A percentile compares a stretch with the other conserved stretches of the same genome.
phyloP scores from a whole-genome alignment of 106 monocot genomes.

The Dioscorea zingiberensis region DNA sequence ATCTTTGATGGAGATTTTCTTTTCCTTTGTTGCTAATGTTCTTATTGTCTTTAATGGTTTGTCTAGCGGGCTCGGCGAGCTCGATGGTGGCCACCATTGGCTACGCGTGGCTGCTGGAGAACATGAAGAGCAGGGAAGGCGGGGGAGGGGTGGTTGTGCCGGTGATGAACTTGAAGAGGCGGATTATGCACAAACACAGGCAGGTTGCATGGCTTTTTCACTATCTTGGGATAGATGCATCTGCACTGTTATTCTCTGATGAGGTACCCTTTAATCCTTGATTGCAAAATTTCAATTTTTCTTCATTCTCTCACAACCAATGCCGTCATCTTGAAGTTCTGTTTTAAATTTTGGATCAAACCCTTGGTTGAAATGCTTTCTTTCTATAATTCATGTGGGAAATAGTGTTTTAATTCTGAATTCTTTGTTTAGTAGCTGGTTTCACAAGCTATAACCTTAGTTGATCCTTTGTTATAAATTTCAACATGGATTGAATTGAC shows the following conservation, averaged over 20 bases:
- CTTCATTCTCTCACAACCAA: too few relatives aligned
- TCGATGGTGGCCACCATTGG: constrained; percentile 53
- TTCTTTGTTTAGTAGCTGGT: too few relatives aligned
- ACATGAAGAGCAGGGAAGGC: background rate
- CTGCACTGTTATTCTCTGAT: constrained; percentile 45
- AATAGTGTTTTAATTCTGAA: too few relatives aligned
- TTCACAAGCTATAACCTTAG: too few relatives aligned
- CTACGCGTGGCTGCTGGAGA: constrained; percentile 54
- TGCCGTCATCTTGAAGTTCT: too few relatives aligned
- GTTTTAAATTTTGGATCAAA: too few relatives aligned
- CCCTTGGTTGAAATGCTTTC: too few relatives aligned
- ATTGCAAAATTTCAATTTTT: too few relatives aligned
- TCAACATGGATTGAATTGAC: too few relatives aligned
- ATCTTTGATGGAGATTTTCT: background rate
- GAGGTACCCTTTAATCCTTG: background rate
- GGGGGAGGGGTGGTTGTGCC: constrained; percentile 14
- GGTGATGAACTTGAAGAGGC: constrained; percentile 41
- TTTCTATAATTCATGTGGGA: too few relatives aligned
- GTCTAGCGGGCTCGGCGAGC: constrained; percentile 22
- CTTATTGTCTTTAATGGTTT: background rate
- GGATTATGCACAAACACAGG: constrained; percentile 34
- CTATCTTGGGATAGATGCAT: constrained; percentile 43
- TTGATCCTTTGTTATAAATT: too few relatives aligned
- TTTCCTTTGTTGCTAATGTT: background rate
- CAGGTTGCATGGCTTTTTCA: constrained; percentile 53